Percentiles rank a stretch among this genome's conserved stretches.
These are phyloP conservation scores for Dissophora ornata DNA, from an alignment of 192 early-diverging fungal genomes.

Conservation along the genomic window DNA sequence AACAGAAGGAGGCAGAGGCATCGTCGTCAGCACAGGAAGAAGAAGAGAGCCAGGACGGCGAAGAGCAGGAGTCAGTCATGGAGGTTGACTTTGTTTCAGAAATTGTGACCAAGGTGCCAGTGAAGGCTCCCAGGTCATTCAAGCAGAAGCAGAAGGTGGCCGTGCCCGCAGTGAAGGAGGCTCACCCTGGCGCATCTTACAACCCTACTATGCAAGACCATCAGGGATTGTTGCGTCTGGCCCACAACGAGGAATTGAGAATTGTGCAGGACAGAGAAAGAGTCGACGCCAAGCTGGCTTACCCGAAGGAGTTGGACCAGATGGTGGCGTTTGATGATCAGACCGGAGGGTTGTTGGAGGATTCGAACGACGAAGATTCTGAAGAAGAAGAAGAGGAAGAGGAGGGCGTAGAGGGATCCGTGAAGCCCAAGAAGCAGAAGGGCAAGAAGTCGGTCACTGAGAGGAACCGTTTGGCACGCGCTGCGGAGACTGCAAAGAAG, in stretches of 20 bases:
- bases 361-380: slow-evolving; percentile 45
- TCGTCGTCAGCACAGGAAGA: slow-evolving; percentile 37
- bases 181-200: slow-evolving; percentile 92
- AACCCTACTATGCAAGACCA: slow-evolving; percentile 87
- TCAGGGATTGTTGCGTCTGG: slow-evolving; percentile 71
- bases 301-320: slow-evolving; percentile 52
- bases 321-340: slow-evolving; percentile 38
- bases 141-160: slow-evolving; percentile 57
- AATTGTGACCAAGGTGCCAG: slow-evolving; percentile 41
- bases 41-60: slow-evolving; percentile 53
- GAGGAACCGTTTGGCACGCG: slow-evolving; percentile 66
- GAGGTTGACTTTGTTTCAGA: slow-evolving; percentile 41
- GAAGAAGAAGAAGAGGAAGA: slow-evolving; percentile 53
- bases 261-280: slow-evolving; percentile 52
- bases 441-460: slow-evolving; percentile 69
- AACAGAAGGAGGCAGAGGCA: slow-evolving; percentile 34
- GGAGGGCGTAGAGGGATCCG: slow-evolving; percentile 15
- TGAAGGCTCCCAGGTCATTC: slow-evolving; percentile 58
- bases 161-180: slow-evolving; percentile 76
- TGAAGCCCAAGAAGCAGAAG: slow-evolving; percentile 51
- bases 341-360: slow-evolving; percentile 39
- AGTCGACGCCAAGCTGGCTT: slow-evolving; percentile 58
- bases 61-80: slow-evolving; percentile 56
- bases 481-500: slow-evolving; percentile 42
- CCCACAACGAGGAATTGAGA: slow-evolving; percentile 66